phyloP scores from a whole-genome alignment of 2,329 filamentous ascomycete genomes.

The Esteya vermicola region DNA sequence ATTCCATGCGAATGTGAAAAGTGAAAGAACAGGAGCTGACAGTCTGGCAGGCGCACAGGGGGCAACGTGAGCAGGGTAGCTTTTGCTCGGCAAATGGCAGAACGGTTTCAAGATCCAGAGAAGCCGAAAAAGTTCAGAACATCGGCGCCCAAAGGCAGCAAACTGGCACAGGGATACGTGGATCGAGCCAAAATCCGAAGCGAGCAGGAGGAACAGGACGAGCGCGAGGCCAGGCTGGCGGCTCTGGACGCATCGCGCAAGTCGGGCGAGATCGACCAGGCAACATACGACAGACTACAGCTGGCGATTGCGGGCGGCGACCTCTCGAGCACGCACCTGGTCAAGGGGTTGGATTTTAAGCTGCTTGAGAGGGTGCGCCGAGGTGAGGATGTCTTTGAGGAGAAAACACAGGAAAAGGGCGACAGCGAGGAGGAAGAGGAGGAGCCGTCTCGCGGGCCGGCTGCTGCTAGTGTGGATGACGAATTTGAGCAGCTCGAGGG shows the following conservation, averaged over 20 bases:
- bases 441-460: slow-evolving; percentile 23
- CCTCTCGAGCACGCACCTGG: slow-evolving; percentile 64
- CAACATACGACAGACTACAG: slow-evolving; percentile 61
- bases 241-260: slow-evolving; percentile 72
- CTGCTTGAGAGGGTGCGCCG: slow-evolving; percentile 54
- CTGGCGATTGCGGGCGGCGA: slow-evolving; percentile 74
- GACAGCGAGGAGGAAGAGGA: slow-evolving; percentile 15
- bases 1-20: too few relatives aligned
- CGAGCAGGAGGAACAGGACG: slow-evolving; percentile 33
- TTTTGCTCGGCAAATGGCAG: slow-evolving; percentile 74
- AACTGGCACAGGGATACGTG: slow-evolving; percentile 64
- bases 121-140: slow-evolving; percentile 63
- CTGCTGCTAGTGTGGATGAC: slow-evolving; percentile 54
- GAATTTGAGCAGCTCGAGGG: slow-evolving; percentile 47
- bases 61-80: slow-evolving; percentile 41
- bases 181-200: slow-evolving; percentile 54
- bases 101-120: slow-evolving; percentile 43
- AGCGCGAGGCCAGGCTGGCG: slow-evolving; percentile 51
- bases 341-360: slow-evolving; percentile 84
- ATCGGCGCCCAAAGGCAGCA: slow-evolving; percentile 69
- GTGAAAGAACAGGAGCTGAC: not conserved
- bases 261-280: slow-evolving; percentile 67
- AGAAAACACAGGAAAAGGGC: slow-evolving; percentile 18
- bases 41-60: slow-evolving; percentile 46
- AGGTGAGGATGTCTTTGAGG: slow-evolving; percentile 50